A percentile compares a stretch with the other conserved stretches of the same genome.
These are phyloP conservation scores for Ceratocystis albifundus DNA, from an alignment of 2,329 filamentous ascomycete genomes.

Conservation along the genomic window DNA sequence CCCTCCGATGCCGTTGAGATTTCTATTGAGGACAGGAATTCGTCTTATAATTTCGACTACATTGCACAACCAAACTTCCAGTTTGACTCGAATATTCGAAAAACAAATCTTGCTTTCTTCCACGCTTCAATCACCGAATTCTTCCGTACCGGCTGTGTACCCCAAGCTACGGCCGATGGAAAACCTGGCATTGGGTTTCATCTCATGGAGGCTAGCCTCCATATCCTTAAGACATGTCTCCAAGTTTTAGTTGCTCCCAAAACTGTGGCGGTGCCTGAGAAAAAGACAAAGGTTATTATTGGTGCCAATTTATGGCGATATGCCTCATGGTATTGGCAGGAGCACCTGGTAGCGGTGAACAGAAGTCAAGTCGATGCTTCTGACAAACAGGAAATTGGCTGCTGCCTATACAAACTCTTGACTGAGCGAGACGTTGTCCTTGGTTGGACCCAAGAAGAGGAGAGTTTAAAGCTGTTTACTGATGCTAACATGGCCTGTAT, in stretches of 20 bases:
- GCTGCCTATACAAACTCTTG: conserved; percentile 31
- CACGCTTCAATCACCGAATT: conserved; percentile 22
- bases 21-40: conserved; percentile 26
- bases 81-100: conserved; percentile 35
- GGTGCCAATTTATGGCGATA: conserved; percentile 29
- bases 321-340: conserved; percentile 38
- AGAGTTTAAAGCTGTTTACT: conserved; percentile 35
- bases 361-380: conserved; percentile 25
- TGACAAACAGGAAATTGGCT: conserved; percentile 31
- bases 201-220: conserved; percentile 30
- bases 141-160: conserved; percentile 20
- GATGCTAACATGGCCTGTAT: conserved; percentile 33
- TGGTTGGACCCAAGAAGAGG: conserved; percentile 35
- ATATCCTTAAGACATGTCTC: conserved; percentile 33
- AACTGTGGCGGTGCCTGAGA: conserved; percentile 2
- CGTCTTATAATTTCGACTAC: conserved; percentile 28
- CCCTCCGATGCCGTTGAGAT: neutral
- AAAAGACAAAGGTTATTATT: neutral
- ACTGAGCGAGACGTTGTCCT: conserved; percentile 31
- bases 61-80: conserved; percentile 31
- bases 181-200: conserved; percentile 31
- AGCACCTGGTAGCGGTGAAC: conserved; percentile 33
- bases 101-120: conserved; percentile 33
- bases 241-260: conserved; percentile 32
- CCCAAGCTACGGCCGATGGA: conserved; percentile 12